Evolutionary conservation across 192 early-diverging fungal genomes (phyloP), one percentile per base, ranked within the genome.

Genomic region (Allomyces arbusculus): DNA sequence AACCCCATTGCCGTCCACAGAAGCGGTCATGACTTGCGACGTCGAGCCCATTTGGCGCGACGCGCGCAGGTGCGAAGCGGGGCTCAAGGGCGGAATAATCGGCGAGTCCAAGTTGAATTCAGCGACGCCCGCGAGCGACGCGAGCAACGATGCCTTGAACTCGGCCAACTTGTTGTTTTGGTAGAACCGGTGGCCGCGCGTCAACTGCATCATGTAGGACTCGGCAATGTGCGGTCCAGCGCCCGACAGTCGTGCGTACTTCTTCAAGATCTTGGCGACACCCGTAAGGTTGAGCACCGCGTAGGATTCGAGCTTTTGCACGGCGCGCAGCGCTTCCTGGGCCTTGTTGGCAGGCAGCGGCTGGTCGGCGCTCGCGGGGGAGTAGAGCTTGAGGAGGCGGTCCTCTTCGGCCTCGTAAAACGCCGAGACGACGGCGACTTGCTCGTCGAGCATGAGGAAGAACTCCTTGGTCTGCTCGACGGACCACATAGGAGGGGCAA

Each of bases 211-310:
- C 16, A 87, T 69, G 61, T 87, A 87, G 7, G 81, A 78, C 67
- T 89, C 87, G 44, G 82, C 77, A 45, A 91, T 77, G 25, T 79
- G 75, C 61, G 89, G 76, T 0, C 89, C 90, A 0, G 87, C 50
- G 12, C 16, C 50, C 20, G 73, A 86, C 79, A 87, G 87, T 66
- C 87, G 82, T 74, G 91, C 90, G 71, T 85, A 82, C 69, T 92
- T 92, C 70, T 92, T 92, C 62, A 92, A 77, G 33, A 89, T 89
- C 78, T 92, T 92, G 62, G 84, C 81, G 43, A 92, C 82, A 25
- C 86, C 90, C 0, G 89, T 91, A 62, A 88, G 90, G 78, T 90
- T 92, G 44, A 92, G 76, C 64, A 91, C 89, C 61, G 88, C 87
- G 73, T 86, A 91, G 61, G 79, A 76, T 76, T 92, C 89, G 22